Base-by-base conservation (phyloP, 2,329 filamentous ascomycete genomes). In the Verticillium dahliae region DNA sequence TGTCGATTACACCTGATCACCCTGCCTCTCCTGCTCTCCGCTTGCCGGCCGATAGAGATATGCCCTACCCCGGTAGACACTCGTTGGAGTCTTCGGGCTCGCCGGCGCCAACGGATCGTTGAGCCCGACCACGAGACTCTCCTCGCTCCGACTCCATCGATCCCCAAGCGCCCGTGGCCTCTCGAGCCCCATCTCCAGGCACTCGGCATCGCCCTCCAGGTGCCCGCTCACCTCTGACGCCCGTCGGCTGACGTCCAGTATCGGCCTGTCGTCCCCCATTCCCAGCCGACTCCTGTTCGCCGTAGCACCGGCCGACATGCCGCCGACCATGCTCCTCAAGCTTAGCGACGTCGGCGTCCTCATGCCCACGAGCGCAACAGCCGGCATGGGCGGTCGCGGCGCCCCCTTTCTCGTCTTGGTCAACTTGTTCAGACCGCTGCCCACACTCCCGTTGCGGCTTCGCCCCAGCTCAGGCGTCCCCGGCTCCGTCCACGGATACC, bases 71-170 rank as follows among this genome's bases (percentile, higher is more conserved):
- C 13, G 45, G 18, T 50, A 50, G n/a, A 14, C 54, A 34, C 54
- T 33, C 54, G 33, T 56, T 11, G 54, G 54, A 9, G 31, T 56
- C 27, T 15, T 34, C 2, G 69, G 69, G 2, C 68, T 70, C 56
- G 68, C 15, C 13, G 69, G 61, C 7, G 68, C 70, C 18, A 69
- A 63, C 0, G 70, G 69, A 55, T 73, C 70, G 60, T 72, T 71
- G 62, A 68, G 45, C 6, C 70, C 70, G 31, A 71, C 60, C 34
- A 72, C 71, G 37, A 73, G 68, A 45, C 70, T 73, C 60, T 71
- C 71, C 65, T 73, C 70, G 60, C 69, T 72, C 39, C 69, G 65
- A 10, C 63, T 63, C 69, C 70, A 72, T 7, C 64, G 55, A 9
- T 52, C 58, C 22, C 50, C 31, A 18, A 34, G 7, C n/a, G 58